Conservation (phyloP, 2,329 filamentous ascomycete species). For the Aspergillus sp. region DNA sequence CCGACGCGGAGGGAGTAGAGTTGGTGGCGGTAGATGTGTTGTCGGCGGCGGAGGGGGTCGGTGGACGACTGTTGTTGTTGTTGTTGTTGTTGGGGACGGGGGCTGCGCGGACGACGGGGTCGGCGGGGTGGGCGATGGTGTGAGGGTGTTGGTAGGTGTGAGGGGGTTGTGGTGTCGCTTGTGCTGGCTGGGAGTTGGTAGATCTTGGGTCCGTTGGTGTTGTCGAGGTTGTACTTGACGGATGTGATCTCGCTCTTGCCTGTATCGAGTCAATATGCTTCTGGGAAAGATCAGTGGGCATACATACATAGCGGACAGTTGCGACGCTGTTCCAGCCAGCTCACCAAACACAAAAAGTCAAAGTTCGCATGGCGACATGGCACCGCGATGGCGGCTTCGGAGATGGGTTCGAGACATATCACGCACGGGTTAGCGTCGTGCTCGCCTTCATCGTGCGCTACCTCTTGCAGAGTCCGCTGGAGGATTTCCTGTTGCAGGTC, state of each 20-base stretch:
- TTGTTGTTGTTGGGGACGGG: slow-evolving; percentile 8
- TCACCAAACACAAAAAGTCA: slow-evolving; percentile 80
- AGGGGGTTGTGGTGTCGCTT: slow-evolving; percentile 14
- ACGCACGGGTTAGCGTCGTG: slow-evolving; percentile 64
- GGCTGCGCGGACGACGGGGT: slow-evolving; percentile 26
- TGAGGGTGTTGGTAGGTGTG: slow-evolving; percentile 7
- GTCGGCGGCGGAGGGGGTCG: slow-evolving; percentile 61
- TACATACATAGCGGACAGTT: slow-evolving; percentile 76
- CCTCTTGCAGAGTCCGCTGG: slow-evolving; percentile 48
- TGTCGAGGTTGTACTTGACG: slow-evolving; percentile 67
- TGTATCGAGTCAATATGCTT: slow-evolving; percentile 21
- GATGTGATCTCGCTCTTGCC: slow-evolving; percentile 56
- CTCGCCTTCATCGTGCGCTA: slow-evolving; percentile 37
- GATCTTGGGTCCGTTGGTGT: slow-evolving; percentile 56
- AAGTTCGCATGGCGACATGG: slow-evolving; percentile 82
- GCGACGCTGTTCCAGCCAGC: slow-evolving; percentile 73
- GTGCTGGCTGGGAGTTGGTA: slow-evolving; percentile 51
- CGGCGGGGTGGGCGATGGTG: slow-evolving; percentile 20
- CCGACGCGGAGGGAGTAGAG: slow-evolving; percentile 82
- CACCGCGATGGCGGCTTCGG: slow-evolving; percentile 68
- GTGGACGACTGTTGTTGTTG: slow-evolving; percentile 33
- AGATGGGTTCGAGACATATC: slow-evolving; percentile 79
- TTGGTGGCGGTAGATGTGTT: slow-evolving; percentile 69
- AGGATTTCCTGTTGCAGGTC: slow-evolving; percentile 47
- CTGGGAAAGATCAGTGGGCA: no score